These are phyloP conservation scores for Lachnum nothofagi DNA, from an alignment of 2,329 filamentous ascomycete genomes.

Conservation along the genomic window DNA sequence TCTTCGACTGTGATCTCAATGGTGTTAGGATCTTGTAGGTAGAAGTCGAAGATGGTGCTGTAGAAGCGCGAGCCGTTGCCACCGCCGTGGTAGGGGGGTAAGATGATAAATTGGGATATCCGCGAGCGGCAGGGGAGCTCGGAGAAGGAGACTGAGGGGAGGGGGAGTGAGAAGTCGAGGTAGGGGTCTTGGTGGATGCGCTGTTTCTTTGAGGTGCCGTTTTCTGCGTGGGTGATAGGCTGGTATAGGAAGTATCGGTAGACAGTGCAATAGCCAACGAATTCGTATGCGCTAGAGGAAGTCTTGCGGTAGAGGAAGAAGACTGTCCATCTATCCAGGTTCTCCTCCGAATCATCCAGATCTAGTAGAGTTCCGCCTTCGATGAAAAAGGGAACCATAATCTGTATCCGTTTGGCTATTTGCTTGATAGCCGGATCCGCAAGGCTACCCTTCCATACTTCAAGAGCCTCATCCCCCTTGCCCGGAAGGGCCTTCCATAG, in stretches of 20 bases:
- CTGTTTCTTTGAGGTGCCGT: slow-evolving; percentile 31
- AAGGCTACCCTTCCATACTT: slow-evolving; percentile 79
- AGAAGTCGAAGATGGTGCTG: slow-evolving; percentile 67
- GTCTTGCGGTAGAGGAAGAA: slow-evolving; percentile 76
- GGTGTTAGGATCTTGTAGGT: slow-evolving; percentile 57
- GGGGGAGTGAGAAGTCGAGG: slow-evolving; percentile 38
- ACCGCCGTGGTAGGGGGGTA: slow-evolving; percentile 78
- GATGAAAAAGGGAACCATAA: slow-evolving; percentile 81
- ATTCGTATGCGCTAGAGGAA: slow-evolving; percentile 60
- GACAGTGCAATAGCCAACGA: slow-evolving; percentile 84
- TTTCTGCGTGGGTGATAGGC: slow-evolving; percentile 41
- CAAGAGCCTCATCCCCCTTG: slow-evolving; percentile 59
- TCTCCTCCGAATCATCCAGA: slow-evolving; percentile 66
- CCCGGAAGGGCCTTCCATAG: slow-evolving; percentile 56
- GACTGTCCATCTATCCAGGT: slow-evolving; percentile 79
- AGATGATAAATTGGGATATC: slow-evolving; percentile 87
- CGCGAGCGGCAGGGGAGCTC: slow-evolving; percentile 71
- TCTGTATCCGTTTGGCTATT: slow-evolving; percentile 74
- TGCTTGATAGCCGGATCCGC: slow-evolving; percentile 63
- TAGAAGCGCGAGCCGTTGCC: slow-evolving; percentile 80
- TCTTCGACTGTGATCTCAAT: slow-evolving; percentile 90
- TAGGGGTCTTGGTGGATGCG: slow-evolving; percentile 29
- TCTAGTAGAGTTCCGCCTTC: slow-evolving; percentile 80
- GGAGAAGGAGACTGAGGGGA: slow-evolving; percentile 39
- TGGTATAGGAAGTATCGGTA: slow-evolving; percentile 76